Conservation (phyloP, 148 eudicot species). For the Linanthus parryae region DNA sequence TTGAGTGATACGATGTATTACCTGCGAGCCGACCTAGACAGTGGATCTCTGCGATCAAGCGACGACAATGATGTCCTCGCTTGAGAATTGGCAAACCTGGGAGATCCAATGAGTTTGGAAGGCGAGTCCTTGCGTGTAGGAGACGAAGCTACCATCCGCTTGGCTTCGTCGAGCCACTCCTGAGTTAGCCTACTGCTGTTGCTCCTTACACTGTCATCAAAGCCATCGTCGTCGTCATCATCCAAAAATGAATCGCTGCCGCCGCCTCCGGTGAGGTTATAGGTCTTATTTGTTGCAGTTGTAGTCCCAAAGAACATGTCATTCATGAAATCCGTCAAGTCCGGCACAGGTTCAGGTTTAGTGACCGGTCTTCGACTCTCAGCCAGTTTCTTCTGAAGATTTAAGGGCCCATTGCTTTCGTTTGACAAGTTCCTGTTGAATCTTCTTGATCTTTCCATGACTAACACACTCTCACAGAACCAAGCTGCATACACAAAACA, state of each 20-base stretch:
- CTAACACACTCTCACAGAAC: background rate
- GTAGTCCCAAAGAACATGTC: conserved; percentile 38
- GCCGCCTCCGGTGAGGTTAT: conserved; percentile 22
- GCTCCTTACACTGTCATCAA: conserved; percentile 30
- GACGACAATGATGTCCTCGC: conserved; percentile 14
- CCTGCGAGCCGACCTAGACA: conserved; percentile 45
- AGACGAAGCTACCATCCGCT: conserved; percentile 38
- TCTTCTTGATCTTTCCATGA: conserved; percentile 24
- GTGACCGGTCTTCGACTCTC: conserved; percentile 4
- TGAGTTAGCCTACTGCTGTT: conserved; percentile 35
- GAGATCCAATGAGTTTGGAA: conserved; percentile 22
- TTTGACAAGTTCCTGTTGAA: conserved; percentile 20
- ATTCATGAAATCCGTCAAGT: conserved; percentile 46
- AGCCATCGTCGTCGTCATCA: conserved; percentile 8
- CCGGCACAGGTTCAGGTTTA: conserved; percentile 19
- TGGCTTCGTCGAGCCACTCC: conserved; percentile 49
- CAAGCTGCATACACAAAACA: too few species aligned
- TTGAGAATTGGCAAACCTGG: conserved; percentile 22
- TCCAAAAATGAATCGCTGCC: conserved; percentile 8
- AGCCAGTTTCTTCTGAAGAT: conserved; percentile 15
- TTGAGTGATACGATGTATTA: too few species aligned
- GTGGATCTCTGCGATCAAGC: conserved; percentile 32
- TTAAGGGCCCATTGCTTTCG: conserved; percentile 12
- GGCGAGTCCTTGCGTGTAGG: conserved; percentile 34
- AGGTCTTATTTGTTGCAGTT: conserved; percentile 15